These are phyloP conservation scores for Trichoderma sp. DNA, from an alignment of 2,329 filamentous ascomycete genomes.

Conservation along the genomic window DNA sequence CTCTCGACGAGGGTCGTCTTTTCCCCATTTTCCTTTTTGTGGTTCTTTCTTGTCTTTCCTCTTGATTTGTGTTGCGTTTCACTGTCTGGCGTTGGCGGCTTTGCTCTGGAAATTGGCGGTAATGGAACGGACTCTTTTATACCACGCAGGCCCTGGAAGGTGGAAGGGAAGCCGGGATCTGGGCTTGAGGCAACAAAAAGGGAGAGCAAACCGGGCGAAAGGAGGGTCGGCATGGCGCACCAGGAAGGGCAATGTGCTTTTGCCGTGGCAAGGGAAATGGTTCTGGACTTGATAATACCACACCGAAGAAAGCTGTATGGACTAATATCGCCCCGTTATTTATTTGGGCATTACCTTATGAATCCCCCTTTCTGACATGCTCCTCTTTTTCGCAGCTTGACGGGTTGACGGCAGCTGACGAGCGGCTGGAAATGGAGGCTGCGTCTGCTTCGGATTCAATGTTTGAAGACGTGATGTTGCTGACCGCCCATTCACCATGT, in stretches of 20 bases:
- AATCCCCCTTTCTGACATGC: conserved; percentile 1
- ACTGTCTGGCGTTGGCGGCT: conserved; percentile 33
- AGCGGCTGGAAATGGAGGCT: conserved; percentile 8
- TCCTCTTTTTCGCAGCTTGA: background rate
- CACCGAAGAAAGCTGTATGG: conserved; percentile 31
- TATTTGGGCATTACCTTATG: conserved; percentile 24
- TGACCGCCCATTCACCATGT: conserved; percentile 22
- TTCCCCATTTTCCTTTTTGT: background rate
- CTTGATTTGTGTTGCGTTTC: conserved; percentile 21
- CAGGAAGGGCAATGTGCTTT: background rate
- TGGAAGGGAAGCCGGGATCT: conserved; percentile 11
- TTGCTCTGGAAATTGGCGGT: conserved; percentile 29
- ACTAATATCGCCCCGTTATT: conserved; percentile 31
- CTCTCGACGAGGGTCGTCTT: conserved; percentile 26
- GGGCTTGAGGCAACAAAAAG: background rate
- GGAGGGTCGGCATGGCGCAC: conserved; percentile 6
- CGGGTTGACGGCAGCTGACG: background rate
- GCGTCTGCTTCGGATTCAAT: background rate
- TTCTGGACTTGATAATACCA: conserved; percentile 24
- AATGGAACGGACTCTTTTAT: conserved; percentile 29
- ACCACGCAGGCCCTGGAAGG: conserved; percentile 23
- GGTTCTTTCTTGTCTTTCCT: background rate
- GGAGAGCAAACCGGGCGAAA: background rate
- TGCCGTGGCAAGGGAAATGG: conserved; percentile 4
- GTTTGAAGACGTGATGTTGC: background rate